Conservation (phyloP, 495 filamentous ascomycete genomes). For the Penicillium arizonense region DNA sequence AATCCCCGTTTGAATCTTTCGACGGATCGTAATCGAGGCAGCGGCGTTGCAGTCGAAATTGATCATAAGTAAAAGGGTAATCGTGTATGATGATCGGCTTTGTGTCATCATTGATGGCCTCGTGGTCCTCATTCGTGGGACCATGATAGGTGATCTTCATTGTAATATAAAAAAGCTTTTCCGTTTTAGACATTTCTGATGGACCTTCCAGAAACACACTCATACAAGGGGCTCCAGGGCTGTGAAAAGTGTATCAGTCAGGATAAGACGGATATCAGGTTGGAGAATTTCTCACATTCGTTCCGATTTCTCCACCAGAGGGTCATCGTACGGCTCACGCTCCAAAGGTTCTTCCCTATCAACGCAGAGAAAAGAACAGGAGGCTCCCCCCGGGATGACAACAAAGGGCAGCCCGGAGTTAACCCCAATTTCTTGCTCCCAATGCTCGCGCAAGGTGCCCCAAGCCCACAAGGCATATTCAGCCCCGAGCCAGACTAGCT, state of each 20-base stretch:
- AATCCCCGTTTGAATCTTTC: not conserved
- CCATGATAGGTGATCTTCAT: slow-evolving; percentile 4
- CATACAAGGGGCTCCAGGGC: slow-evolving; percentile 4
- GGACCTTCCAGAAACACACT: slow-evolving; percentile 4
- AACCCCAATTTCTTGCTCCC: slow-evolving; percentile 3
- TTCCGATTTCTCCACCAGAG: not conserved
- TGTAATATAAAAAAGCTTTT: not conserved
- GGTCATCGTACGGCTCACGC: too few relatives aligned
- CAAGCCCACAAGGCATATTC: slow-evolving; percentile 12
- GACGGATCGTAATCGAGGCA: not conserved
- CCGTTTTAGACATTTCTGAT: slow-evolving; percentile 1
- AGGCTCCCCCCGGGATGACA: not conserved
- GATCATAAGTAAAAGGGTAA: not conserved
- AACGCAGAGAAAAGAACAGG: not conserved
- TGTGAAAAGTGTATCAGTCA: slow-evolving; percentile 1
- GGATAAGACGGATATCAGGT: not conserved
- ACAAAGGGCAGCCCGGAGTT: not conserved
- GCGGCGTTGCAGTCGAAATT: not conserved
- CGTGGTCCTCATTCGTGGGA: not conserved
- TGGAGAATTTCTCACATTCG: slow-evolving; percentile 3
- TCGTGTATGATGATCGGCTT: not conserved
- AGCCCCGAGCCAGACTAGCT: slow-evolving; percentile 9
- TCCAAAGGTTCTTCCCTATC: too few relatives aligned
- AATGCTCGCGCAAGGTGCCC: slow-evolving; percentile 7
- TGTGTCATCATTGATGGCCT: not conserved